phyloP scores from a whole-genome alignment of 108 stramenopile genomes.

The Cafeteria roenbergensis region DNA sequence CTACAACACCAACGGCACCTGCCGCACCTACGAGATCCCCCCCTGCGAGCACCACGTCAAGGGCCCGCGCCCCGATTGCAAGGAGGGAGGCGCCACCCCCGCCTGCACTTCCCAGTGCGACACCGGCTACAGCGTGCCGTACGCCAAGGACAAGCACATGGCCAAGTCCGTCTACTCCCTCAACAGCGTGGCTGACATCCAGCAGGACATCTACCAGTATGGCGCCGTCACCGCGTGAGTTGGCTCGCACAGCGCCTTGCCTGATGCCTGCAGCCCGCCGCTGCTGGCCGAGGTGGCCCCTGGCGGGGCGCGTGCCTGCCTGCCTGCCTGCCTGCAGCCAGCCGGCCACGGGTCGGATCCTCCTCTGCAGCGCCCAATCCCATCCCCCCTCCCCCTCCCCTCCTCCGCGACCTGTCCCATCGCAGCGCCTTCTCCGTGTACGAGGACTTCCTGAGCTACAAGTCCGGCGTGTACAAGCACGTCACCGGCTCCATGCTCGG shows the following conservation, averaged over 20 bases:
- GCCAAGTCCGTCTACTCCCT: conserved; percentile 32
- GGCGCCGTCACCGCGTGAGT: too few species aligned
- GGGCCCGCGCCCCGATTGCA: conserved; percentile 15
- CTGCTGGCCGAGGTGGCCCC: too few species aligned
- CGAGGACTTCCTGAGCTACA: conserved; percentile 45
- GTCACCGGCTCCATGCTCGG: conserved; percentile 9
- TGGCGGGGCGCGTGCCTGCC: too few species aligned
- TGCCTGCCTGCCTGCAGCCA: too few species aligned
- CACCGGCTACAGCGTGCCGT: conserved; percentile 10
- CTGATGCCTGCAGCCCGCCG: too few species aligned
- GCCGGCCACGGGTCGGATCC: too few species aligned
- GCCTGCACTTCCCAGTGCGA: conserved; percentile 15
- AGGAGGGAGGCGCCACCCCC: conserved; percentile 6
- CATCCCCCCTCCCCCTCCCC: too few species aligned
- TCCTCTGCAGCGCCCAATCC: too few species aligned
- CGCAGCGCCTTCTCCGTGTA: conserved; percentile 44
- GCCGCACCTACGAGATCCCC: conserved; percentile 41
- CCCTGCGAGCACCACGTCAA: conserved; percentile 52
- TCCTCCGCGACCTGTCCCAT: conserved; percentile 34
- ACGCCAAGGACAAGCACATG: conserved; percentile 39
- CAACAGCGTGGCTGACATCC: conserved; percentile 28
- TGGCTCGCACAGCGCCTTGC: too few species aligned
- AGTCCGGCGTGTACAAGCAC: conserved; percentile 21
- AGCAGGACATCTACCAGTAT: too few species aligned
- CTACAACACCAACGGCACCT: conserved; percentile 24